phyloP scores from a whole-genome alignment of 2,329 filamentous ascomycete genomes.

The Talaromyces sp. region DNA sequence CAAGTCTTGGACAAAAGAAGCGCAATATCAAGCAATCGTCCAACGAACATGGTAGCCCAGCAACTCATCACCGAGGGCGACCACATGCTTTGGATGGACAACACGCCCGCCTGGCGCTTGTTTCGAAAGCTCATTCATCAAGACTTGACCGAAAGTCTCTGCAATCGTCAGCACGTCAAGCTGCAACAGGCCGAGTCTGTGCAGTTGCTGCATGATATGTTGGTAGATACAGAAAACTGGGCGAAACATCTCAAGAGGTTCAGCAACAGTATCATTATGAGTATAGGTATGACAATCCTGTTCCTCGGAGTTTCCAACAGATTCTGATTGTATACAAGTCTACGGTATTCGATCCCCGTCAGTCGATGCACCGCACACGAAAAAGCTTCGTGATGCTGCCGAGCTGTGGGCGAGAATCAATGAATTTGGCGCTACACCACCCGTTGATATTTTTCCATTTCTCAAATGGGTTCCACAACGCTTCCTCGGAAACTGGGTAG shows the following conservation, averaged over 20 bases:
- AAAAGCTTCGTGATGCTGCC: slow-evolving; percentile 43
- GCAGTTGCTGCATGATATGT: slow-evolving; percentile 44
- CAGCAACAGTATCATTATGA: slow-evolving; percentile 46
- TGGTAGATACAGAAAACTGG: slow-evolving; percentile 35
- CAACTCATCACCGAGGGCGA: slow-evolving; percentile 42
- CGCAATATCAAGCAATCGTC: slow-evolving; percentile 39
- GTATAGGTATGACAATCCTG: neutral
- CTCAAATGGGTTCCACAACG: slow-evolving; percentile 39
- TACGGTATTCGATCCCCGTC: slow-evolving; percentile 32
- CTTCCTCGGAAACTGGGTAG: slow-evolving; percentile 36
- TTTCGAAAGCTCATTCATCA: slow-evolving; percentile 45
- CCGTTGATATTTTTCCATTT: slow-evolving; percentile 43
- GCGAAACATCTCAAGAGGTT: slow-evolving; percentile 46
- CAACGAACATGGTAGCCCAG: slow-evolving; percentile 35
- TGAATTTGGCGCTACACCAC: slow-evolving; percentile 37
- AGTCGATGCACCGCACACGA: slow-evolving; percentile 31
- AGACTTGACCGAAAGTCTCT: slow-evolving; percentile 40
- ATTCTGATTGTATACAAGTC: slow-evolving; percentile 12
- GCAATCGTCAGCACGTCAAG: slow-evolving; percentile 38
- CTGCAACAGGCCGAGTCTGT: slow-evolving; percentile 45
- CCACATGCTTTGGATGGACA: slow-evolving; percentile 42
- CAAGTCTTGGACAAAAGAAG: slow-evolving; percentile 43
- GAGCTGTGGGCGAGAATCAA: slow-evolving; percentile 26
- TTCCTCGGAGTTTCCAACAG: neutral
- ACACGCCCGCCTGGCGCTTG: slow-evolving; percentile 33